Base-by-base conservation (phyloP, 306 rosid genomes). In the Senna tora region DNA sequence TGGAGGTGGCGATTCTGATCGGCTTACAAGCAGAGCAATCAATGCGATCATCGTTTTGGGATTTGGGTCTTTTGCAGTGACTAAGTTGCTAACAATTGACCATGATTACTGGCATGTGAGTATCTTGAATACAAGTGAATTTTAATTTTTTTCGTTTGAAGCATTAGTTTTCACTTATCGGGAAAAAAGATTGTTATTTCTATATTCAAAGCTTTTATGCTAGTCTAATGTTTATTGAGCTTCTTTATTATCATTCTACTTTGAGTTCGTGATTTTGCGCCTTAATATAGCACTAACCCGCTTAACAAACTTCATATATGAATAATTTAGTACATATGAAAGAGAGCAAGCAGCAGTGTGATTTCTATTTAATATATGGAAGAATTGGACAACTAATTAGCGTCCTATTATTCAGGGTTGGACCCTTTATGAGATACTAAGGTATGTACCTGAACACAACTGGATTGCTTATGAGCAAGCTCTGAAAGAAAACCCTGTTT, bases 391-490 rank as follows among this genome's bases (percentile, higher is more conserved):
- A 13, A 46, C 64, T 72, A 42, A 75, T 38, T 76, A 69, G 51
- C 34, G 60, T 78, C 28, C 36, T 65, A n/a, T 72, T 64, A 67
- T 76, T 79, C 88, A 94, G 97, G 97, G 97, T 59, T 94, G 98
- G 97, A 94, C 98, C 69, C 77, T 94, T 76, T 91, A 86, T 80
- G 98, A 91, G 87, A 84, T 94, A 33, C 79, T 94, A n/a, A 85
- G 86, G 76, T 94, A 94, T 86, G 96, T 76, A 66, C 98, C 98
- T 5, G 96, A 89, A 59, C 98, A 94, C 90, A 94, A 94, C 76
- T 94, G 98, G 98, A 75, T 74, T 85, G 97, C 98, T 43, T 91
- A 91, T 74, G 97, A 94, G 79, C 85, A 94, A 86, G 89, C 97
- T 79, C 87, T 94, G 75, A 82, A 85, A 73, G 73, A 83, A 72